These are phyloP conservation scores for Galerina sulciceps DNA, from an alignment of 768 basidiomycete genomes.

Conservation along the genomic window DNA sequence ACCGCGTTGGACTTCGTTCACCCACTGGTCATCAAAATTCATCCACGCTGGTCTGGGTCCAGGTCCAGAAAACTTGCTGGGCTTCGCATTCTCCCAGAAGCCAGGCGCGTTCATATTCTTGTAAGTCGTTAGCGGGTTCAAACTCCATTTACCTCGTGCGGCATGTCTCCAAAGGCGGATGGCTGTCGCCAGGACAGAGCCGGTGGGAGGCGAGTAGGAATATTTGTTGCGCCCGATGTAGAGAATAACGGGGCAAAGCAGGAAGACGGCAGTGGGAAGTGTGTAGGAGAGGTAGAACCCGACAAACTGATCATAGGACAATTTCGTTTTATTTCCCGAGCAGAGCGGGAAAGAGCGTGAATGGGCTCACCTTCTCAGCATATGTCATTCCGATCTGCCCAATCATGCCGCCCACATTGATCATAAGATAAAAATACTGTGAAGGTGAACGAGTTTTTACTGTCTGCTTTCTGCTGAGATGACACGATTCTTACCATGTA, in stretches of 20 bases:
- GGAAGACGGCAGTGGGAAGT: slow-evolving; percentile 66
- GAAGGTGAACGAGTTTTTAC: background rate
- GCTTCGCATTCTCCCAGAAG: slow-evolving; percentile 79
- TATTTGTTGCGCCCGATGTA: slow-evolving; percentile 59
- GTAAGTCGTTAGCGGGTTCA: slow-evolving; percentile 53
- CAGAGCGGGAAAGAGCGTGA: slow-evolving; percentile 16
- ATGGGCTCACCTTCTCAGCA: slow-evolving; percentile 54
- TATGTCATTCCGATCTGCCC: slow-evolving; percentile 76
- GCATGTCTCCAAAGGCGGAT: slow-evolving; percentile 53
- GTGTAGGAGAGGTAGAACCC: slow-evolving; percentile 70
- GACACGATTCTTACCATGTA: slow-evolving; percentile 61
- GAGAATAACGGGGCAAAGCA: slow-evolving; percentile 65
- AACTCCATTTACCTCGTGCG: slow-evolving; percentile 53
- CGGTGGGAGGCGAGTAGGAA: slow-evolving; percentile 58
- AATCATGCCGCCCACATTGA: slow-evolving; percentile 73
- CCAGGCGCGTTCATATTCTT: slow-evolving; percentile 55
- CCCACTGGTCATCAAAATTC: slow-evolving; percentile 79
- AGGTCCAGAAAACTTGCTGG: slow-evolving; percentile 50
- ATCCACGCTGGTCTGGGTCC: slow-evolving; percentile 63
- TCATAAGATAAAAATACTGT: slow-evolving; percentile 71
- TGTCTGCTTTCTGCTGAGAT: slow-evolving; percentile 10
- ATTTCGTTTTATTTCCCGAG: background rate
- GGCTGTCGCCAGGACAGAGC: slow-evolving; percentile 60
- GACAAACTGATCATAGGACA: slow-evolving; percentile 43
- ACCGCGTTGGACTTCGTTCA: slow-evolving; percentile 75